Evolutionary conservation across 257 asterid genomes (phyloP), one percentile per base, ranked within the genome.

Genomic region (Lycium barbarum): DNA sequence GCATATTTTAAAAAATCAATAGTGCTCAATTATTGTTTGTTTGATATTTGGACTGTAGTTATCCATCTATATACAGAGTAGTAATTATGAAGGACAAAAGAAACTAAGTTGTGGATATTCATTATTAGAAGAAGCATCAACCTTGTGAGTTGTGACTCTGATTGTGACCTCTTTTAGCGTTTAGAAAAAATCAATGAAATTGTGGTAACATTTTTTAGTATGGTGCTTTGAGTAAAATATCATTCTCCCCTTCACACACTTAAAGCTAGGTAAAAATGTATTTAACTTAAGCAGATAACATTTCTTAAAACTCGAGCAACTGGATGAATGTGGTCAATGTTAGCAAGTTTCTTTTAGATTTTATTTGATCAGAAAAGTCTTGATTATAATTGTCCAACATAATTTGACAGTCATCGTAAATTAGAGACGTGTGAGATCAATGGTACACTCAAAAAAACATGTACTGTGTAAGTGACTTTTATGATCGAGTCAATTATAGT

Each of bases 321-420:
- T 4, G 79, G 35, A 40, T 71, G 35, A 71, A 43, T 43, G 43
- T 68, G 78, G 26, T 38, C 18, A 35, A 9, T 71, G 5, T 18
- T 20, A 40, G 57, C 79, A 43, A 43, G 35, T 71, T 71, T 43
- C 79, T 43, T 71, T 36, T 43, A 35, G 79, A 40, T 71, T 71
- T 71, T 40, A 71, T 71, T 70, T 71, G 55, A 43, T 71, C 6
- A 43, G 55, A 71, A 22, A 43, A 71, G 79, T 71, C 55, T 71
- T 11, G 57, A 71, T 17, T 0, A 71, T 71, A 4, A 43, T 71
- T n/a, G 51, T 71, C 2, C 55, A 18, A 43, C 79, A 18, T 43
- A 71, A 43, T 26, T 20, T 63, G 6, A 59, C 12, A 63, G 57
- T 71, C 79, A 71, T 17, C 79, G 5, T 71, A 33, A 55, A 71